phyloP scores from a whole-genome alignment of 148 eudicot genomes.

The Rhododendron williamsianum region DNA sequence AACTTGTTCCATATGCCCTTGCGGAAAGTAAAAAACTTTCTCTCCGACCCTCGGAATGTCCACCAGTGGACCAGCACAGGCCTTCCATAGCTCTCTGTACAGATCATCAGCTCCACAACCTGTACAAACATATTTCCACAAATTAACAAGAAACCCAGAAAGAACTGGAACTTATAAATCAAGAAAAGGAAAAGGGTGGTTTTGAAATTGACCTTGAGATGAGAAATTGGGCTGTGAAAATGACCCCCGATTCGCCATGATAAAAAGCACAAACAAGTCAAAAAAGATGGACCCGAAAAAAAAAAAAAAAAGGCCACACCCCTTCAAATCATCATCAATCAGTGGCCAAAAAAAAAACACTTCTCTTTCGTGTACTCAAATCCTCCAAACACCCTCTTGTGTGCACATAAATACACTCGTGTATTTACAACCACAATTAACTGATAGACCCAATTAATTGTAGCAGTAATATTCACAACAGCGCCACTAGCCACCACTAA shows the following conservation, averaged over 20 bases:
- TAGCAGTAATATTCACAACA: neutral
- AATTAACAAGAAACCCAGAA: neutral
- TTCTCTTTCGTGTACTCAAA: neutral
- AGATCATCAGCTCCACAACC: constrained; percentile 39
- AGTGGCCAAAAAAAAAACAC: neutral
- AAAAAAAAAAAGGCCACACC: neutral
- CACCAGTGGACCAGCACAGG: constrained; percentile 91
- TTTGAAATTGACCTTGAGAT: constrained; percentile 24
- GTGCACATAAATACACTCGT: neutral
- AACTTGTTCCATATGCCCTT: constrained; percentile 95
- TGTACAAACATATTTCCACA: neutral
- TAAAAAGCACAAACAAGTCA: constrained; percentile 9
- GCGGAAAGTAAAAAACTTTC: constrained; percentile 84
- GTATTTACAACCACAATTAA: neutral
- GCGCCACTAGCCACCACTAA: neutral
- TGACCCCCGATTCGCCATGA: constrained; percentile 36
- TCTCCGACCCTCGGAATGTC: constrained; percentile 59
- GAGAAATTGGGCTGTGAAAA: constrained; percentile 38
- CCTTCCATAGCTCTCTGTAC: constrained; percentile 81
- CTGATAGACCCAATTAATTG: constrained; percentile 2
- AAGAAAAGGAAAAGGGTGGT: neutral
- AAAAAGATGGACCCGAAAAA: neutral
- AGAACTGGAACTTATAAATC: neutral
- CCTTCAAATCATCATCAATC: constrained; percentile 19
- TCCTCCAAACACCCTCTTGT: neutral